Base-by-base conservation (phyloP, 2,329 filamentous ascomycete species). In the Sclerotinia borealis region DNA sequence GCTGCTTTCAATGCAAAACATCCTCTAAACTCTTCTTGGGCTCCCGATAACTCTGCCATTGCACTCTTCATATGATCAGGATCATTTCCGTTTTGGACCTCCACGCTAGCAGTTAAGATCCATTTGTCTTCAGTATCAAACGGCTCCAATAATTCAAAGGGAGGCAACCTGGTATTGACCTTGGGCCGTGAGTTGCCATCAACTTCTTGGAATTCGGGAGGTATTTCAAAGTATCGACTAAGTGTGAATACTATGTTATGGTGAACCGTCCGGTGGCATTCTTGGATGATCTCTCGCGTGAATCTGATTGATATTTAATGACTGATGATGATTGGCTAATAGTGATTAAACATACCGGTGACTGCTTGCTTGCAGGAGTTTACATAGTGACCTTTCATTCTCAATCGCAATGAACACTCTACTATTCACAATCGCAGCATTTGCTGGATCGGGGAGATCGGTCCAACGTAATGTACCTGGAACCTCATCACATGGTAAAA, bases 371-470 rank as follows among this genome's bases (percentile, higher is more conserved):
- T 73, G 72, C 71, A 87, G 70, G 8, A 83, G 71, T 2, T 76
- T 76, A 3, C 77, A 77, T 9, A 87, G 70, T 54, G 78, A 79
- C 58, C 74, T 78, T 62, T 75, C 70, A 37, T 72, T 69, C 10
- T 72, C 70, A 51, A 75, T 74, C 15, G 64, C 66, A 9, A 73
- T 62, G 22, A 69, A 66, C 9, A 66, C 54, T 36, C 73, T 68
- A 45, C 69, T 72, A 41, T 74, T 74, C 36, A 74, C 72, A 8
- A 68, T 63, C 47, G 67, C 66, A 15, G 61, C 48, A 15, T 56
- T 66, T 25, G 64, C 66, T 19, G 84, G 84, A 65, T 87, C 85
- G 1, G 85, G 85, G 50, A 87, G 78, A 67, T 87, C 85, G 7
- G 77, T 80, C 83, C 84, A 88, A 50, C 81, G 76, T 63, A 88